These are phyloP conservation scores for Tranzscheliella williamsii DNA, from an alignment of 1,284 basidiomycete species.

Conservation along the genomic window DNA sequence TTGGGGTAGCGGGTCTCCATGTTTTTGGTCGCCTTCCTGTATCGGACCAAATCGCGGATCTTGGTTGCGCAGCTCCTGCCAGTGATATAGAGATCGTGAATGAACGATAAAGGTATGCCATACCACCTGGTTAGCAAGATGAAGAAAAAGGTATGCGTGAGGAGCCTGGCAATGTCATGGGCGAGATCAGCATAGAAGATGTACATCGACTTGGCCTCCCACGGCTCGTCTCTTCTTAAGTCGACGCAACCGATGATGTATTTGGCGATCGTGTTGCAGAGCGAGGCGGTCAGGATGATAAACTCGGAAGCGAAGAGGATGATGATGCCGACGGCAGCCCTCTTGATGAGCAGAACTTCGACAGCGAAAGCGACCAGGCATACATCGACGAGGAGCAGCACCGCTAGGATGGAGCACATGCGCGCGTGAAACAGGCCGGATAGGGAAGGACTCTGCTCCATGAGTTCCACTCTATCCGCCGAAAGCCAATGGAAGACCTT, in stretches of 20 bases:
- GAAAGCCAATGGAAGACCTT: slow-evolving; percentile 98
- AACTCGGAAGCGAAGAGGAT: slow-evolving; percentile 89
- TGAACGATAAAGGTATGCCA: slow-evolving; percentile 93
- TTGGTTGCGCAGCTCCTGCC: slow-evolving; percentile 85
- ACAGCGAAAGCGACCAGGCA: slow-evolving; percentile 76
- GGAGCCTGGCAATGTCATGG: slow-evolving; percentile 86
- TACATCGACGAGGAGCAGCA: slow-evolving; percentile 73
- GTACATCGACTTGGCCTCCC: slow-evolving; percentile 98
- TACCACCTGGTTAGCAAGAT: slow-evolving; percentile 90
- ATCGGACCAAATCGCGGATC: slow-evolving; percentile 81
- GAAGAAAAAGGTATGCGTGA: slow-evolving; percentile 83
- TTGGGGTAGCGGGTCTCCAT: slow-evolving; percentile 97
- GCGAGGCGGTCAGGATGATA: slow-evolving; percentile 81
- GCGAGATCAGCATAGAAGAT: slow-evolving; percentile 88
- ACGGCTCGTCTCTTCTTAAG: slow-evolving; percentile 64
- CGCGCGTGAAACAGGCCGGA: slow-evolving; percentile 80
- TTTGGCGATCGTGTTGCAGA: slow-evolving; percentile 77
- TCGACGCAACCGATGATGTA: slow-evolving; percentile 85
- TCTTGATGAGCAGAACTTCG: slow-evolving; percentile 63
- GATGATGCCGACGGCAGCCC: slow-evolving; percentile 68
- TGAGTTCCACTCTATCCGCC: slow-evolving; percentile 92
- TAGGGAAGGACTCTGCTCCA: slow-evolving; percentile 92
- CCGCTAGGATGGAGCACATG: slow-evolving; percentile 72
- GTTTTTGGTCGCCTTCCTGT: slow-evolving; percentile 88
- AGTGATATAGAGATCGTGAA: slow-evolving; percentile 94